Percentiles rank a stretch among this genome's conserved stretches.
Evolutionary conservation across 495 filamentous ascomycete genomes (phyloP).

Genomic region (Lasiosphaeris hirsuta): DNA sequence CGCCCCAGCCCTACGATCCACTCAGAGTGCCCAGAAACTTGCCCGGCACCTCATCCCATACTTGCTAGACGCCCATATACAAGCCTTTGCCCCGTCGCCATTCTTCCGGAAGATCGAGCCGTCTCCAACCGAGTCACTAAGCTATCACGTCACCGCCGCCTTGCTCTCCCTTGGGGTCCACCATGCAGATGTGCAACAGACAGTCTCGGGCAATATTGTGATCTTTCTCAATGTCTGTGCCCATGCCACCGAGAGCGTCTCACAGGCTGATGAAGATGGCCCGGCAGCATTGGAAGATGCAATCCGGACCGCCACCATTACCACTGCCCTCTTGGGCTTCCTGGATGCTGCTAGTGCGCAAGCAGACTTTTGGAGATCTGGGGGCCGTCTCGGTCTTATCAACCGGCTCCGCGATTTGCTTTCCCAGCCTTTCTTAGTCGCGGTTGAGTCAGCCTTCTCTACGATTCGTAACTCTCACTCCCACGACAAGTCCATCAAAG

Average conservation of each 20-base stretch:
- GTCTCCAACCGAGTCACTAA: constrained; percentile 85
- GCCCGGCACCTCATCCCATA: constrained; percentile 73
- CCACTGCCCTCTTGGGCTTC: constrained; percentile 83
- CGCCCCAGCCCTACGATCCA: constrained; percentile 62
- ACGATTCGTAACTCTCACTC: constrained; percentile 66
- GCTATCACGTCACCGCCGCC: constrained; percentile 71
- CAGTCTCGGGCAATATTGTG: constrained; percentile 57
- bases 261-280: constrained; percentile 49
- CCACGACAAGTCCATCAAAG: constrained; percentile 49
- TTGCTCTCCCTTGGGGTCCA: constrained; percentile 73
- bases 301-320: constrained; percentile 65
- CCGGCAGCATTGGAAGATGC: constrained; percentile 57
- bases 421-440: constrained; percentile 76
- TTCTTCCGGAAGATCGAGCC: constrained; percentile 78
- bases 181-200: constrained; percentile 60
- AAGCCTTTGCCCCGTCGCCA: constrained; percentile 73
- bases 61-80: constrained; percentile 74
- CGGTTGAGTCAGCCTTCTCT: constrained; percentile 82
- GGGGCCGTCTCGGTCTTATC: constrained; percentile 68
- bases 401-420: constrained; percentile 66
- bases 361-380: constrained; percentile 71
- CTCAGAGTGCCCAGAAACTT: constrained; percentile 69
- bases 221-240: constrained; percentile 66
- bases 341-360: constrained; percentile 73
- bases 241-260: constrained; percentile 42